phyloP scores from a whole-genome alignment of 495 filamentous ascomycete genomes.

The Trichoderma reesei region DNA sequence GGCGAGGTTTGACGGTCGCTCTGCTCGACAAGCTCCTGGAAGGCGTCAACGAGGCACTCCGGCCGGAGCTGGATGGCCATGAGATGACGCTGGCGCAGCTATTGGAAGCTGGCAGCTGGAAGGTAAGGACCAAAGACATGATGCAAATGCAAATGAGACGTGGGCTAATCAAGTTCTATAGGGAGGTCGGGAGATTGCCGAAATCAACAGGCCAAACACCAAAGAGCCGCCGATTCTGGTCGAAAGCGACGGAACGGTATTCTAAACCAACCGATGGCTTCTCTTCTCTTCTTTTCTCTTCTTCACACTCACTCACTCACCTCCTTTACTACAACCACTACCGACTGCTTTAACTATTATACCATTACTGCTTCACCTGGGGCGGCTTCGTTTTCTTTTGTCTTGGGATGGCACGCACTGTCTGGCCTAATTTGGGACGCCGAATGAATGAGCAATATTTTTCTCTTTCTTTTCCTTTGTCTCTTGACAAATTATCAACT shows the following conservation, averaged over 20 bases:
- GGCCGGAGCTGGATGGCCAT: slow-evolving; percentile 40
- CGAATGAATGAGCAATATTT: neutral
- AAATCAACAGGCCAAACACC: slow-evolving; percentile 90
- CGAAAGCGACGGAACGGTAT: slow-evolving; percentile 90
- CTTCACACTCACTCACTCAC: neutral
- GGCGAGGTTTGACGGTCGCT: slow-evolving; percentile 73
- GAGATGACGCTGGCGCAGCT: slow-evolving; percentile 65
- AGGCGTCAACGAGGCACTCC: slow-evolving; percentile 57
- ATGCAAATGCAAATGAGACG: neutral
- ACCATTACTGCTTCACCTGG: neutral
- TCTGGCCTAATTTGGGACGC: neutral
- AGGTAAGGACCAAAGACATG: slow-evolving; percentile 45
- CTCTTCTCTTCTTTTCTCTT: neutral
- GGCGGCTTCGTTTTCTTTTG: neutral
- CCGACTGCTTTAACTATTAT: neutral
- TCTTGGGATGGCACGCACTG: slow-evolving; percentile 1
- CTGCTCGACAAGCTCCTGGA: slow-evolving; percentile 67
- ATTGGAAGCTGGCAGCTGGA: slow-evolving; percentile 88
- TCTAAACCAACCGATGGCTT: slow-evolving; percentile 37
- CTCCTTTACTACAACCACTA: neutral
- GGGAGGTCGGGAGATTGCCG: slow-evolving; percentile 93
- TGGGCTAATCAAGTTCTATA: slow-evolving; percentile 32
- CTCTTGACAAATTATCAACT: neutral
- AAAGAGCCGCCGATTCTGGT: slow-evolving; percentile 97
- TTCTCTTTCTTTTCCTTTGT: neutral